Evolutionary conservation across 768 basidiomycete genomes (phyloP).

Genomic region (Mycena pura): DNA sequence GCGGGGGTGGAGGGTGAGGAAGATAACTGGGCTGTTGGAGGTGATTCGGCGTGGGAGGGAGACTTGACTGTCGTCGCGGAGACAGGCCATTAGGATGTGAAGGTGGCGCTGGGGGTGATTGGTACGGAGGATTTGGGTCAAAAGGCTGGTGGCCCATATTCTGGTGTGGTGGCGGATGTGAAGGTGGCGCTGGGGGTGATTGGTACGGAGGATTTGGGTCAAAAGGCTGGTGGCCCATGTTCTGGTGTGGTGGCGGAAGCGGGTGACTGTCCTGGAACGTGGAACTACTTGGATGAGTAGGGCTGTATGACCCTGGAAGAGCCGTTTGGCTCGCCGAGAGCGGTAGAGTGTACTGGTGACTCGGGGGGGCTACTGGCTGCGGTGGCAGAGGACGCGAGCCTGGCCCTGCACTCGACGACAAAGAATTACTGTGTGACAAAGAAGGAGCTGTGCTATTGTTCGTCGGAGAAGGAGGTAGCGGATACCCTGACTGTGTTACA

Average conservation of each 20-base stretch:
- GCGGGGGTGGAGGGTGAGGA: slow-evolving; percentile 37
- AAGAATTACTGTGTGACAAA: slow-evolving; percentile 37
- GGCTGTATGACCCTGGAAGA: slow-evolving; percentile 36
- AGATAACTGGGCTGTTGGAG: slow-evolving; percentile 40
- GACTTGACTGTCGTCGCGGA: slow-evolving; percentile 51
- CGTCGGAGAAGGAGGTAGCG: slow-evolving; percentile 40
- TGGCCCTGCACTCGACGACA: slow-evolving; percentile 38
- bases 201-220: slow-evolving; percentile 27
- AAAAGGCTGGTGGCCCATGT: slow-evolving; percentile 29
- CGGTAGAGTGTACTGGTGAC: slow-evolving; percentile 39
- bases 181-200: slow-evolving; percentile 38
- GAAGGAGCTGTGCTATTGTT: slow-evolving; percentile 42
- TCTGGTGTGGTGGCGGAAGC: slow-evolving; percentile 40
- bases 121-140: slow-evolving; percentile 27
- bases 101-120: slow-evolving; percentile 36
- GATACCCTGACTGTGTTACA: slow-evolving; percentile 43
- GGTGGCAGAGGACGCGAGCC: slow-evolving; percentile 52
- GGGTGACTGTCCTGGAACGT: slow-evolving; percentile 33
- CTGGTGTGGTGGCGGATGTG: slow-evolving; percentile 37
- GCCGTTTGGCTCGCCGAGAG: slow-evolving; percentile 31
- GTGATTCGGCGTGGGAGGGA: slow-evolving; percentile 59
- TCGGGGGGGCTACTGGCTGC: slow-evolving; percentile 47
- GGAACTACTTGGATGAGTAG: slow-evolving; percentile 23
- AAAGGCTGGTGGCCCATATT: slow-evolving; percentile 29
- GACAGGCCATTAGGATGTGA: slow-evolving; percentile 34